A percentile compares a stretch with the other conserved stretches of the same genome.
Conservation (phyloP, 768 basidiomycete species). For the Lentinus tigrinus region DNA sequence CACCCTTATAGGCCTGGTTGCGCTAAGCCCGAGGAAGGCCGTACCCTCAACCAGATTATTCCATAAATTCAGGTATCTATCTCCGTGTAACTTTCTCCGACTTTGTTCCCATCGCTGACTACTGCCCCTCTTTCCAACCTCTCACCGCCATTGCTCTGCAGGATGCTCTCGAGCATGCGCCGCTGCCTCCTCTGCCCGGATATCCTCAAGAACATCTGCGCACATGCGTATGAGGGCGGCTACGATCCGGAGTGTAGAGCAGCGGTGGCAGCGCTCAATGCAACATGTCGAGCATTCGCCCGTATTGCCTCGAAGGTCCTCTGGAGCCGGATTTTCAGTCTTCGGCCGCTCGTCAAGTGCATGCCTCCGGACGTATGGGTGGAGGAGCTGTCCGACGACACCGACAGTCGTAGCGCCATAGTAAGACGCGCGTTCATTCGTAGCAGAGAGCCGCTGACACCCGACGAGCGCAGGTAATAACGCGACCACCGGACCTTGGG, state of each 20-base stretch:
- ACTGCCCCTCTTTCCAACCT: background rate
- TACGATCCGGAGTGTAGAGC: slow-evolving; percentile 14
- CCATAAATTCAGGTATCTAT: background rate
- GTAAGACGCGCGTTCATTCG: slow-evolving; percentile 3
- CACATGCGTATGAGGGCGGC: slow-evolving; percentile 15
- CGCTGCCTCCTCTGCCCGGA: background rate
- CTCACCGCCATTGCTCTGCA: background rate
- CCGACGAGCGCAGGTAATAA: background rate
- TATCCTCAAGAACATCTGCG: slow-evolving; percentile 12
- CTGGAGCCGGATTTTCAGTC: slow-evolving; percentile 15
- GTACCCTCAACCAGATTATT: background rate
- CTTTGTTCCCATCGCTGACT: background rate
- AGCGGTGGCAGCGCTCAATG: slow-evolving; percentile 7
- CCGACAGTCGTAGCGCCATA: background rate
- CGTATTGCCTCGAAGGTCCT: slow-evolving; percentile 8
- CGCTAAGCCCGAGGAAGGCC: background rate
- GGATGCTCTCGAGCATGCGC: background rate
- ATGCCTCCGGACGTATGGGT: slow-evolving; percentile 14
- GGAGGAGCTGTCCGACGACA: background rate
- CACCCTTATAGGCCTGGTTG: background rate
- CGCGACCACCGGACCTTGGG: slow-evolving; percentile 5
- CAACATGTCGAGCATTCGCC: slow-evolving; percentile 5
- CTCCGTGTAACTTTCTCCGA: background rate
- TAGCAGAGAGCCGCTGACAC: background rate
- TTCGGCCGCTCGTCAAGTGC: slow-evolving; percentile 14